Conservation (phyloP, 352 stramenopile species). For the Phytophthora cactorum region DNA sequence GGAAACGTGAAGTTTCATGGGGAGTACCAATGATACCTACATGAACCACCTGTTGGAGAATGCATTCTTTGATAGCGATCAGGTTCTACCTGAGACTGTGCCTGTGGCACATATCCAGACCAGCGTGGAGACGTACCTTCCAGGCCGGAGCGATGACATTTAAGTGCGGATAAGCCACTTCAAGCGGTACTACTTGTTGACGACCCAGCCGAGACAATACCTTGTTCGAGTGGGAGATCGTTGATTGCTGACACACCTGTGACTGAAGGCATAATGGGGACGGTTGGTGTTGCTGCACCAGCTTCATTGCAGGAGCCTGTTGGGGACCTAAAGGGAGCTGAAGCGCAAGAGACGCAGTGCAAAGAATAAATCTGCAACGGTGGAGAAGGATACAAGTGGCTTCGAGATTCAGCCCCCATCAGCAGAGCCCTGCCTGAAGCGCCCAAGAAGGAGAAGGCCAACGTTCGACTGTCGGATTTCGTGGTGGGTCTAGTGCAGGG, state of each 20-base stretch:
- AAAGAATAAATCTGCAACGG: background rate
- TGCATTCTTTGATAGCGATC: background rate
- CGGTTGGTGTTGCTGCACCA: no score
- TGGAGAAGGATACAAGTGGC: background rate
- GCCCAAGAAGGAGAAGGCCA: background rate
- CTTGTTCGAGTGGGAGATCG: no score
- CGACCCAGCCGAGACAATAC: background rate
- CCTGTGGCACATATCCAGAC: background rate
- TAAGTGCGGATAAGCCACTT: background rate
- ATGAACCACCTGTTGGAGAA: background rate
- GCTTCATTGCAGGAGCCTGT: no score
- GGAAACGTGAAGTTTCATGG: slow-evolving; percentile 11
- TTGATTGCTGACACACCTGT: no score
- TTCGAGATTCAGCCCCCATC: no score
- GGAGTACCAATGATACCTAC: background rate
- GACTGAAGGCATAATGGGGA: no score
- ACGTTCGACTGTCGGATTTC: slow-evolving; percentile 7
- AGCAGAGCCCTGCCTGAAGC: slow-evolving; percentile 11
- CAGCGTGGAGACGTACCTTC: slow-evolving; percentile 12
- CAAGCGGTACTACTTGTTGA: background rate
- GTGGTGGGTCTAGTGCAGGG: slow-evolving; percentile 3
- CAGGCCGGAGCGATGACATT: background rate
- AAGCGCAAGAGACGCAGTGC: background rate
- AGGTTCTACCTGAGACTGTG: background rate
- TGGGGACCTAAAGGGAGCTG: no score